Base-by-base conservation (phyloP, 2,329 filamentous ascomycete genomes). In the Mycocentrospora acerina region DNA sequence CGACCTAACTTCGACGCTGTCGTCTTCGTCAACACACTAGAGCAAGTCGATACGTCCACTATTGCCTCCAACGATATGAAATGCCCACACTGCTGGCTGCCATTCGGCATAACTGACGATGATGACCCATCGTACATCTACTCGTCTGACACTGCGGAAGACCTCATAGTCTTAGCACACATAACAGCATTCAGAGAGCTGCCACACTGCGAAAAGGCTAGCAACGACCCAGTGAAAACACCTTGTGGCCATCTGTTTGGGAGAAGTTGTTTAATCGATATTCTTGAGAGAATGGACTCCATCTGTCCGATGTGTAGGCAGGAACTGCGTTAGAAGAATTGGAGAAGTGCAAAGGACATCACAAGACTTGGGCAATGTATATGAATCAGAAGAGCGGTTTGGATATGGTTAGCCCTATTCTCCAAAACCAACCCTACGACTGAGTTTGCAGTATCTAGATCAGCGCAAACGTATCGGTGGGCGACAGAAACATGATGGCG, bases 241-340 rank as follows among this genome's bases (percentile, higher is more conserved):
- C 43, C 36, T 4, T 52, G 37, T 24, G 38, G 43, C 10, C 42
- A 48, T 29, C 29, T 52, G 12, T 40, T 52, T 19, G 43, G 48
- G 9, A 18, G 33, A 12, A 30, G 22, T 7, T 48, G 45, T 16
- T 24, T 47, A 31, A 37, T 47, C 14, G 36, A 43, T 19, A 36
- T 33, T 14, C 24, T 44, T 14, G 40, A 32, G 22, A 30, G 16
- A 8, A 31, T 25, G 4, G 25, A 22, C n/a, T 36, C 25, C 15
- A 17, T 9, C 4, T 55, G 42, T 16, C 45, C 41, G 4, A 31
- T 37, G 13, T 51, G 45, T 33, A 29, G 41, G 8, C 25, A n/a
- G n/a, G 40, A 40, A 11, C 14, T 44, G 14, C 22, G n/a, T 38
- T 6, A 29, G 19, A 22, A 22, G 19, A 9, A 5, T 22, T 22